Evolutionary conservation across 768 basidiomycete genomes (phyloP).

Genomic region (Pleurotus giganteus): DNA sequence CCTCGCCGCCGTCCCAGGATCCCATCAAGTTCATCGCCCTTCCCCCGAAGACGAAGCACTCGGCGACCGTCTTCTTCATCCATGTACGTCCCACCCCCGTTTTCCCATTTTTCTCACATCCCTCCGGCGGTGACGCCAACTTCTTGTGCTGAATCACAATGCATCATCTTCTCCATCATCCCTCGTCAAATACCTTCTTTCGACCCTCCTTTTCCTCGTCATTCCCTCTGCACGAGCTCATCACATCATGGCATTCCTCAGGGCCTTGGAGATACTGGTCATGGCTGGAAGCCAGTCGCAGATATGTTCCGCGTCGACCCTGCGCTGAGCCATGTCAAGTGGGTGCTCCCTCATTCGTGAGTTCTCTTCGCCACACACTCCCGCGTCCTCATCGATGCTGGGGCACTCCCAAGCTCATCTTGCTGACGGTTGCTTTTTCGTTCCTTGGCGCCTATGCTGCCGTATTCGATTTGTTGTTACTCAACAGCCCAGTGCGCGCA

Average conservation of each 20-base stretch:
- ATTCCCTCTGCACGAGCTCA: conserved; percentile 48
- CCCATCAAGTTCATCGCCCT: conserved; percentile 9
- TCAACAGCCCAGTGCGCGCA: conserved; percentile 46
- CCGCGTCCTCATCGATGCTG: not conserved
- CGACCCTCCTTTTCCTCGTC: conserved; percentile 40
- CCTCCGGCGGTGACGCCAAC: conserved; percentile 8
- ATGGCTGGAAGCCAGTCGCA: conserved; percentile 78
- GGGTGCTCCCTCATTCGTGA: conserved; percentile 85
- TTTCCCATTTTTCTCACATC: conserved; percentile 16
- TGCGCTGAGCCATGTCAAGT: conserved; percentile 75
- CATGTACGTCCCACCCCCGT: conserved; percentile 21
- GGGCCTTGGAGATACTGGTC: conserved; percentile 75
- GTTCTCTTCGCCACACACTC: conserved; percentile 19
- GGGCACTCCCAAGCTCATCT: not conserved
- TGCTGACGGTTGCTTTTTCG: not conserved
- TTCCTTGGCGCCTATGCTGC: conserved; percentile 6
- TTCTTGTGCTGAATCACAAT: conserved; percentile 11
- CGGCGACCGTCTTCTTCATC: conserved; percentile 16
- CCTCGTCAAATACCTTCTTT: conserved; percentile 21
- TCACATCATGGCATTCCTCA: conserved; percentile 71
- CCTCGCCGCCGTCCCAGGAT: conserved; percentile 4
- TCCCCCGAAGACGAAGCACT: conserved; percentile 5
- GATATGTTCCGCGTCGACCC: conserved; percentile 57
- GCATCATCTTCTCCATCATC: conserved; percentile 15
- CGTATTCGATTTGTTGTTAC: not conserved